These are phyloP conservation scores for Penicillium brasilianum DNA, from an alignment of 2,329 filamentous ascomycete genomes.

Conservation along the genomic window DNA sequence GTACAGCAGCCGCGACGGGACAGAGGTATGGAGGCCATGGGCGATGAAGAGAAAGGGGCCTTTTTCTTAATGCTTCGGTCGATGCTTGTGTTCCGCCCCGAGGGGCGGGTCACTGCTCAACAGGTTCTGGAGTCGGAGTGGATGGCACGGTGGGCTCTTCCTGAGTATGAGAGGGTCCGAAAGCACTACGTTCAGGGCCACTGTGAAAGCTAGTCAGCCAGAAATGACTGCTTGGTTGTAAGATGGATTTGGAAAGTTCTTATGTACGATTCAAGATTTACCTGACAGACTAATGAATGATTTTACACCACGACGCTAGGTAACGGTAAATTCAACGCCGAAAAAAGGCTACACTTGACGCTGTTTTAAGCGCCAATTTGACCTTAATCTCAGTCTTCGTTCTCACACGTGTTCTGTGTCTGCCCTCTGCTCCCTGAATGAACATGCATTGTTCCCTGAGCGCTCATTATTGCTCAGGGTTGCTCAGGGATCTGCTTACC, in stretches of 20 bases:
- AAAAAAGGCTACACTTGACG: no score
- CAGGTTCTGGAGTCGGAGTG: conserved; percentile 31
- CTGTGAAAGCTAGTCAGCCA: no score
- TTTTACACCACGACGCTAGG: not conserved
- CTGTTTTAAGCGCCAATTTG: no score
- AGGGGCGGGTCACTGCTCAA: conserved; percentile 25
- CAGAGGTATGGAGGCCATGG: conserved; percentile 14
- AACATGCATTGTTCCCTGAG: no score
- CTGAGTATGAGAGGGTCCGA: conserved; percentile 16
- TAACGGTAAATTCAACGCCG: no score
- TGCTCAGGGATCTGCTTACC: no score
- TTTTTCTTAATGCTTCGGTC: conserved; percentile 28
- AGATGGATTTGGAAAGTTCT: not conserved
- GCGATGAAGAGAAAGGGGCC: conserved; percentile 24
- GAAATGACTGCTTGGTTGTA: not conserved
- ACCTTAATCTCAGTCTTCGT: no score
- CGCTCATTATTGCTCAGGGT: no score
- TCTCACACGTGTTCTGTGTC: no score
- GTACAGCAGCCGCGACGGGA: conserved; percentile 28
- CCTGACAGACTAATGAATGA: not conserved
- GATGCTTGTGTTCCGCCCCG: conserved; percentile 31
- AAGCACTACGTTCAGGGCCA: no score
- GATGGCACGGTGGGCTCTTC: conserved; percentile 34
- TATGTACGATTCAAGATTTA: not conserved
- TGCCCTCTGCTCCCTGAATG: no score